phyloP scores from a whole-genome alignment of 1,284 basidiomycete species.

The Moesziomyces antarcticus region DNA sequence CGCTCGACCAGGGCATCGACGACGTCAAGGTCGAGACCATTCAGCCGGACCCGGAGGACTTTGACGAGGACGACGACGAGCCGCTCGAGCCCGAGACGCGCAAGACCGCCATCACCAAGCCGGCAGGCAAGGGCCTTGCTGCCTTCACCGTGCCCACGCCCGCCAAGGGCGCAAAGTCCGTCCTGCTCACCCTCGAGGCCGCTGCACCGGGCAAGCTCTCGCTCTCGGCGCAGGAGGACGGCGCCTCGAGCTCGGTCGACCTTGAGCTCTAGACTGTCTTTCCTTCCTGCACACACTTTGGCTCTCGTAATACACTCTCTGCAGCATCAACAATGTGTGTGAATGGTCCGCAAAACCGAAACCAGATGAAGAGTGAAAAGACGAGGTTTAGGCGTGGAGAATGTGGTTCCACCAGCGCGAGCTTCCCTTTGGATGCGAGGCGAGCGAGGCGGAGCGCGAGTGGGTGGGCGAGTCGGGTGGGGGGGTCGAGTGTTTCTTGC shows the following conservation, averaged over 20 bases:
- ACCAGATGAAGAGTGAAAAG: background rate
- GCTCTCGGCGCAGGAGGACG: constrained; percentile 35
- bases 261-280: constrained; percentile 14
- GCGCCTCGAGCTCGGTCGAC: constrained; percentile 19
- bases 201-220: constrained; percentile 27
- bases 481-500: constrained; percentile 11
- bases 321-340: too few relatives aligned
- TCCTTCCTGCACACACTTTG: background rate
- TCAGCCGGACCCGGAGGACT: constrained; percentile 50
- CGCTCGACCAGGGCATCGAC: constrained; percentile 88
- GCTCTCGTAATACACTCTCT: too few relatives aligned
- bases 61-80: constrained; percentile 71
- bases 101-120: constrained; percentile 54
- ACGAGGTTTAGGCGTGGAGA: constrained; percentile 7
- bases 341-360: too few relatives aligned
- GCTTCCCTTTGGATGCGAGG: constrained; percentile 9
- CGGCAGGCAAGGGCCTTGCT: constrained; percentile 35
- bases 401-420: constrained; percentile 30
- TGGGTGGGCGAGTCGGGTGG: background rate
- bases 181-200: constrained; percentile 38
- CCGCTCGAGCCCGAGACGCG: constrained; percentile 59
- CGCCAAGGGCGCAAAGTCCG: constrained; percentile 27
- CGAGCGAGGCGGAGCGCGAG: too few relatives aligned
- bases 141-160: constrained; percentile 47
- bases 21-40: constrained; percentile 77